phyloP scores from a whole-genome alignment of 345 rosid genomes.

The Citrus sp. region DNA sequence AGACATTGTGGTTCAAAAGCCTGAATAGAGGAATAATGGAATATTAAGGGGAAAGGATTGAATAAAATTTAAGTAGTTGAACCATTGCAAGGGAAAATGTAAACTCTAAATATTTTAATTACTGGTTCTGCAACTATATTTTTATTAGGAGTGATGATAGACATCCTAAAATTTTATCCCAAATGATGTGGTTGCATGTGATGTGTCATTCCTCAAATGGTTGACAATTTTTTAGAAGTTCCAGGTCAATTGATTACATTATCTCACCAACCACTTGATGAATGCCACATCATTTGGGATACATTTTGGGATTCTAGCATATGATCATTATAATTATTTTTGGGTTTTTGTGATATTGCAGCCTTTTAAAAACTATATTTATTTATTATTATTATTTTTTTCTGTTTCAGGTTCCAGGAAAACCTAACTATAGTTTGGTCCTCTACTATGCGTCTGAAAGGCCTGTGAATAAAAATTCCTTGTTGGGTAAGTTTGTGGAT shows the following conservation, averaged over 20 bases:
- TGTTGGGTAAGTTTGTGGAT: constrained; percentile 75
- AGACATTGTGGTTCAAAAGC: neutral
- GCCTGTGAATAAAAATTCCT: constrained; percentile 69
- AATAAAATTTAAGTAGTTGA: neutral
- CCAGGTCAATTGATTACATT: too few species aligned
- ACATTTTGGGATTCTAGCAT: neutral
- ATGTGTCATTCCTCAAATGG: too few species aligned
- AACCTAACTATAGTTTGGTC: constrained; percentile 90
- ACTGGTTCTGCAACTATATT: neutral
- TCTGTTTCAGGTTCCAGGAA: constrained; percentile 76
- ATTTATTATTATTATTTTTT: neutral
- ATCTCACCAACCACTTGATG: too few species aligned
- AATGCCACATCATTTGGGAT: too few species aligned
- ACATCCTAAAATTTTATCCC: too few species aligned
- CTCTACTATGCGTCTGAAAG: constrained; percentile 84
- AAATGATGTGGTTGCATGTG: too few species aligned
- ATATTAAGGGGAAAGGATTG: neutral
- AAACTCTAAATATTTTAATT: neutral
- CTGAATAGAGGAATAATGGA: neutral
- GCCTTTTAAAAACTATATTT: constrained; percentile 3
- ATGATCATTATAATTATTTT: neutral
- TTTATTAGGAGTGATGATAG: neutral
- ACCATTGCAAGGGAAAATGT: neutral
- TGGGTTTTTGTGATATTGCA: neutral
- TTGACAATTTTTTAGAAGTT: too few species aligned